Evolutionary conservation across 2,329 filamentous ascomycete species (phyloP), one percentile per base, ranked within the genome.

Genomic region (Calycina herbarum): DNA sequence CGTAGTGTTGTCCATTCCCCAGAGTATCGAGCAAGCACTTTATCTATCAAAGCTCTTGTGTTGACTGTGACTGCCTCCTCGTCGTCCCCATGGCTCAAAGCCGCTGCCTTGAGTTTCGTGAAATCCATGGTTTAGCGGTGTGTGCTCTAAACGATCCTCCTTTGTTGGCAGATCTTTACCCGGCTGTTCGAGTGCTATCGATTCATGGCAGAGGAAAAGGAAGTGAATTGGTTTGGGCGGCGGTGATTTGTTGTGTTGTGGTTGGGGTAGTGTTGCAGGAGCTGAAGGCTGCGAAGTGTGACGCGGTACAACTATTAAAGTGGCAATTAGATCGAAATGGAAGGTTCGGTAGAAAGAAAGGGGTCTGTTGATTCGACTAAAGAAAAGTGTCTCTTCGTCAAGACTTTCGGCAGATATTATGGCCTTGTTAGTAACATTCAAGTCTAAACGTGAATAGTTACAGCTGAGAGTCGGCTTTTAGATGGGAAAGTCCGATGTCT

Each of bases 51-150:
- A 56, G 95, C 95, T 75, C 96, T 86, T 59, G 95, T 99, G 76
- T 99, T 97, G 75, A 99, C 95, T 0, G 95, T 99, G 64, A 99
- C 95, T 54, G 95, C 95, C 79, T 98, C 95, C 78, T 98, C 95
- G 73, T 96, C 93, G 67, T 93, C 91, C 70, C 92, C 92, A 65
- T 92, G 90, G 64, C 86, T 88, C 81, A 99, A 86, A 31, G 95
- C 95, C 73, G 93, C 91, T 72, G 94, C 93, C 75, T 93, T 91
- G 70, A 99, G 83, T 75, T 89, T 86, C 42, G 88, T 85, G 74
- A 90, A 90, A 77, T 92, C 88, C 88, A 92, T 92, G 31, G 6
- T 48, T 54, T 54, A 10, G 5, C 45, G 42, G n/a, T 56, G 24
- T 33, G n/a, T 61, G n/a, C 10, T 57, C 45, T 27, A n/a, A 45